Evolutionary conservation across 768 basidiomycete genomes (phyloP).

Genomic region (Mrakia blollopis): DNA sequence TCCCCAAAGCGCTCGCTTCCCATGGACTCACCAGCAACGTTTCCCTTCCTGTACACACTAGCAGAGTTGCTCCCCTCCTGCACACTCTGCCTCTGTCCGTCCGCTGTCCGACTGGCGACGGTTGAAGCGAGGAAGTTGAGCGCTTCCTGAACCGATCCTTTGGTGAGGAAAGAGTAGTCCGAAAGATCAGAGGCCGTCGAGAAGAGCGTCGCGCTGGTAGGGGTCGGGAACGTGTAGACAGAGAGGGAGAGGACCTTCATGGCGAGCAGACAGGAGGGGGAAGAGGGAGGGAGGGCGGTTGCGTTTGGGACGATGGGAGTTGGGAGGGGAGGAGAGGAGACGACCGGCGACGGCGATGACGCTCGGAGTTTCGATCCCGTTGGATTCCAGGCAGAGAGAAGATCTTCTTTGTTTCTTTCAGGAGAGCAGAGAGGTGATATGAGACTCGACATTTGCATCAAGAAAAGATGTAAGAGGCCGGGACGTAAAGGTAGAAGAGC

Average conservation of each 20-base stretch:
- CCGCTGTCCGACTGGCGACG: slow-evolving; percentile 77
- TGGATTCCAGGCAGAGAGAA: too few species aligned
- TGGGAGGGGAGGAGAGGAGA: background rate
- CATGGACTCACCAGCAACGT: slow-evolving; percentile 61
- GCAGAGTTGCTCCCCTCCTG: slow-evolving; percentile 90
- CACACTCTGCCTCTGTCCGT: slow-evolving; percentile 85
- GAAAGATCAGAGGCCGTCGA: slow-evolving; percentile 28
- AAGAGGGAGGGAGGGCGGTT: background rate
- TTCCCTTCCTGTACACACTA: slow-evolving; percentile 78
- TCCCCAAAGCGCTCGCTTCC: background rate
- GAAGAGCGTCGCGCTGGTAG: slow-evolving; percentile 12
- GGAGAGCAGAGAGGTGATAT: too few species aligned
- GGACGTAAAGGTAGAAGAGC: background rate
- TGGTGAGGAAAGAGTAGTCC: slow-evolving; percentile 32
- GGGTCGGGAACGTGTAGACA: slow-evolving; percentile 27
- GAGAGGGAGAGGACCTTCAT: slow-evolving; percentile 34
- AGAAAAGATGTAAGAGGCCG: background rate
- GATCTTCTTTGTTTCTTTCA: too few species aligned
- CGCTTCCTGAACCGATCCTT: slow-evolving; percentile 30
- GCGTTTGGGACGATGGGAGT: background rate
- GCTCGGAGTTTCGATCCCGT: background rate
- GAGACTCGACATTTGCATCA: too few species aligned
- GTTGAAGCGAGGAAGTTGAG: slow-evolving; percentile 51
- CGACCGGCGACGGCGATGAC: background rate
- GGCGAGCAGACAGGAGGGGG: background rate